These are phyloP conservation scores for Erodium texanum DNA, from an alignment of 441 rosid genomes.

Conservation along the genomic window DNA sequence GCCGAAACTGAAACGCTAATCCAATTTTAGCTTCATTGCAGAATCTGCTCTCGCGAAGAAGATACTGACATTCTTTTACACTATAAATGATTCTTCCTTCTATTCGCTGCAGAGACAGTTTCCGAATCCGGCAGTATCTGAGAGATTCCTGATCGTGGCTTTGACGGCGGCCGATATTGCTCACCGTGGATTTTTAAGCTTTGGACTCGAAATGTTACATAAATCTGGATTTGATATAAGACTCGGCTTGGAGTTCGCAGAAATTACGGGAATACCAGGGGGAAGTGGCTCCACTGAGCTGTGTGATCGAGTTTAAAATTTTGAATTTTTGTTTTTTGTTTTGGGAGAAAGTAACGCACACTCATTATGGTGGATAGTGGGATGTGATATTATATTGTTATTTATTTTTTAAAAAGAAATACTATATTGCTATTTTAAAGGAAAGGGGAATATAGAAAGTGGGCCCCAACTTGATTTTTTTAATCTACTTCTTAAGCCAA, in stretches of 20 bases:
- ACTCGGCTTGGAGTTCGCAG: not conserved
- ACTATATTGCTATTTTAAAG: too few relatives aligned
- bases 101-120: too few relatives aligned
- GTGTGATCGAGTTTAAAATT: conserved; percentile 7
- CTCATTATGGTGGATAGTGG: conserved; percentile 30
- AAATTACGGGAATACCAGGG: too few relatives aligned
- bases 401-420: too few relatives aligned
- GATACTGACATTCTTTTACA: not conserved
- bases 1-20: too few relatives aligned
- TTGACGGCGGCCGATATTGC: too few relatives aligned
- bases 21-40: too few relatives aligned
- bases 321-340: conserved; percentile 2
- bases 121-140: too few relatives aligned
- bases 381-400: conserved; percentile 18
- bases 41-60: not conserved
- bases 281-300: conserved; percentile 1
- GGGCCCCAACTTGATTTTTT: not conserved
- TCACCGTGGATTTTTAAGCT: not conserved
- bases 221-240: not conserved
- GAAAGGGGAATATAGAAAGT: not conserved
- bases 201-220: too few relatives aligned
- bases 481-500: not conserved
- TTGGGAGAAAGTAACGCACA: conserved; percentile 27
- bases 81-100: too few relatives aligned
- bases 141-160: too few relatives aligned